Base-by-base conservation (phyloP, 202 grass and related monocot species). In the Elaeis oleifera region DNA sequence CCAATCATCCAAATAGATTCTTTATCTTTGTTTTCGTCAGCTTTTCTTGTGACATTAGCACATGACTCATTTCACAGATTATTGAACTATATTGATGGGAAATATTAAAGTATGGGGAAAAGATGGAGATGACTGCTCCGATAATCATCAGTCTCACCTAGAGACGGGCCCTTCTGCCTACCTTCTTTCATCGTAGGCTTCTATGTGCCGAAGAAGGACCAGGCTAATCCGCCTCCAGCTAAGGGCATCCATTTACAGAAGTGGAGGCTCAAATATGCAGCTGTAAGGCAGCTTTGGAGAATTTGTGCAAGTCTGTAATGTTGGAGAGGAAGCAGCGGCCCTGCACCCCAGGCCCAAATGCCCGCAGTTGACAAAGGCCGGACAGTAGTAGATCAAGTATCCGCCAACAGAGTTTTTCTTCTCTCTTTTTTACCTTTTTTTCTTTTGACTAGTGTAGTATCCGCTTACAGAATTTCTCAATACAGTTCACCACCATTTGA, bases 401-500 rank as follows among this genome's bases (percentile, higher is more conserved):
- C 4, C 20, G 20, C 20, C 20, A 20, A 20, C 20, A 20, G 20
- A 20, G 20, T 20, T 20, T 20, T 20, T 20, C 20, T 20, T 20
- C 0, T 20, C 20, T 20, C 20, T 20, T 20, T 20, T 20, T 20
- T 20, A 0, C 20, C 20, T 20, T 20, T 20, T 20, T 20, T 20
- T 20, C 0, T 20, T 20, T 20, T 20, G 20, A 20, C 20, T 20
- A 20, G 20, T 20, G 20, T 20, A 20, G 1, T 11, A 16, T 60
- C 25, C 5, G 25, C 11, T 23, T 60, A 60, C 57, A 31, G 23
- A 16, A 15, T 60, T 28, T 1, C 57, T 14, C 9, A 13, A 4
- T 32, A 60, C 23, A n/a, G 27, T 60, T 60, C 57, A 28, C 57
- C 57, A 28, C 57, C 57, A 25, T 60, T 60, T 5, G 57, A 60